Base-by-base conservation (phyloP, 768 basidiomycete genomes). In the Boletus reticulatus region DNA sequence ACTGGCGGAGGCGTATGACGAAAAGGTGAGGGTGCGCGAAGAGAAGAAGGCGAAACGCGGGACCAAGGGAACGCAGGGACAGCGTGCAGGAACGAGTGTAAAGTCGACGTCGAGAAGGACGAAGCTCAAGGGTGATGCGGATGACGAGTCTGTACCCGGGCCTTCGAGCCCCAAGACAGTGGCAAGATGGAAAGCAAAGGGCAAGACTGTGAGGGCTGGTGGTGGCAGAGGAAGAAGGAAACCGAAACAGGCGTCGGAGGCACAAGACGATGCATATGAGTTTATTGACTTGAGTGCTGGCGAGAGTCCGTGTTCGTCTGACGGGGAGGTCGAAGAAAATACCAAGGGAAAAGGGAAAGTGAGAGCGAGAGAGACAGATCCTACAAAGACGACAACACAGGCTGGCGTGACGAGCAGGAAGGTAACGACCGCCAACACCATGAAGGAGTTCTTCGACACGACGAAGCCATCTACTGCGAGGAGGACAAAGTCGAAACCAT, bases 1-100 rank as follows among this genome's bases (percentile, higher is more conserved):
- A 4, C 66, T 95, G 22, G 86, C 87, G 6, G 71, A 80, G 42
- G 78, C 78, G 17, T 94, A 79, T 59, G 83, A 90, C 55, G 78
- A 75, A 12, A 89, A 84, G 61, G 67, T 68, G 38, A 73, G 69
- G 38, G 84, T 68, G 81, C 84, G 64, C 65, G 74, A 17, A 73
- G 71, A 60, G 52, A 67, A 68, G 56, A 87, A 80, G 62, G 61
- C 53, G 36, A 64, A 64, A 39, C 57, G 53, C 4, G 61, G 61
- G 48, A 60, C 60, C 20, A 75, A 60, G 51, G 59, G 51, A 9
- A 39, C 38, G 16, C 54, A 52, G 38, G 57, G 60, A 14, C 55
- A 41, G 12, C 39, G 45, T 41, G 34, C 17, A 14, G 52, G 50
- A 29, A 44, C 53, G 5, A 46, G 37, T 0, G 24, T 6, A 22